Conservation (phyloP, 2,329 filamentous ascomycete genomes). For the Aspergillus pseudotamarii region DNA sequence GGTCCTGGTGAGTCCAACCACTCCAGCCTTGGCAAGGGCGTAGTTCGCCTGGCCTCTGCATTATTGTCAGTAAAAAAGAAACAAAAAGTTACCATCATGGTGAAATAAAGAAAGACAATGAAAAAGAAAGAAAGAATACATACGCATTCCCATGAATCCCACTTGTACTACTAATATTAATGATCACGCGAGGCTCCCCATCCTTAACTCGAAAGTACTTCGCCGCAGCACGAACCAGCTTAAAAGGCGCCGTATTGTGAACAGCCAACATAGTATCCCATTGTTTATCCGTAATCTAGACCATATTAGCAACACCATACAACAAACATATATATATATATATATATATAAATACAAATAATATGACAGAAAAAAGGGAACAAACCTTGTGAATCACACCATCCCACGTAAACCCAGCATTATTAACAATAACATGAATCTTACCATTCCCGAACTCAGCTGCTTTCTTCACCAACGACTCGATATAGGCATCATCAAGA, state of each 20-base stretch:
- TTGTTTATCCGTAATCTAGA: conserved; percentile 79
- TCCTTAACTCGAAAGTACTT: conserved; percentile 88
- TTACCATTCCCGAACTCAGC: conserved; percentile 83
- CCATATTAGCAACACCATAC: background rate
- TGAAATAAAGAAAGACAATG: background rate
- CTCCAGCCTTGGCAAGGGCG: conserved; percentile 79
- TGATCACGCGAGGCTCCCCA: conserved; percentile 73
- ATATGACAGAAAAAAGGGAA: conserved; percentile 4
- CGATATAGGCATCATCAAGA: conserved; percentile 70
- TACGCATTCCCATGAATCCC: conserved; percentile 80
- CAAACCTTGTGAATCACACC: conserved; percentile 80
- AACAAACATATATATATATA: background rate
- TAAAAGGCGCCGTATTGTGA: conserved; percentile 84
- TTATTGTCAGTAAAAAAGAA: conserved; percentile 2
- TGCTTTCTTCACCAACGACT: conserved; percentile 70
- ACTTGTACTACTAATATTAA: conserved; percentile 82
- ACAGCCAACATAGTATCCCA: conserved; percentile 86
- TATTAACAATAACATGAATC: conserved; percentile 90
- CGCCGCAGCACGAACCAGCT: conserved; percentile 75
- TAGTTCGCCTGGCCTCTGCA: conserved; percentile 81
- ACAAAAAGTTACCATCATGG: background rate
- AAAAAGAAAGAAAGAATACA: conserved; percentile 16
- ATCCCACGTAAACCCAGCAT: conserved; percentile 92
- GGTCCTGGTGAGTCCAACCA: conserved; percentile 81
- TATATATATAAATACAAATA: conserved; percentile 1